Base-by-base conservation (phyloP, 2,329 filamentous ascomycete genomes). In the Cercospora janseana region DNA sequence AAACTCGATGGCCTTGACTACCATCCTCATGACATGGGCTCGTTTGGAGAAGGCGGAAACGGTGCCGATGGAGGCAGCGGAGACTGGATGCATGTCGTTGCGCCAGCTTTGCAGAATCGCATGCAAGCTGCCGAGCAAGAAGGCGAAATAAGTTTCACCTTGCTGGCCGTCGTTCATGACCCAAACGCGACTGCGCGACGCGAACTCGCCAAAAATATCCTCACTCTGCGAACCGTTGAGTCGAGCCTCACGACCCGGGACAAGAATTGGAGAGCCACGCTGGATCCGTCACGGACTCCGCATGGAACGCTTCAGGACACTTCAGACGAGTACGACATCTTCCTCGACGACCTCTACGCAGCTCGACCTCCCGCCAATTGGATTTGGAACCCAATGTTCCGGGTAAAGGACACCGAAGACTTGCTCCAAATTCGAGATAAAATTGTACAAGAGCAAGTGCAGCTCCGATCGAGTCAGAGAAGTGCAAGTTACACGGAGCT, bases 1-100 rank as follows among this genome's bases (percentile, higher is more conserved):
- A 88, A 91, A 66, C 81, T 97, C 4, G 92, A 97, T 68, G 92
- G 92, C 4, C 74, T 96, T 16, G 83, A 91, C 66, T 74, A 74
- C 32, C 81, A 83, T 56, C 92, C 89, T 3, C 78, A 82, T 26
- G 79, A 76, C 49, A 73, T 90, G 49, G 85, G 84, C 70, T 66
- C 24, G 13, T 56, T 57, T 46, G 45, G 37, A 64, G 52, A 53
- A 60, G 51, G 29, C 43, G 52, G 58, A 69, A 72, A 70, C 16
- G 59, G 67, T 40, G 48, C 53, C 9, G 71, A 77, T 63, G 70
- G 63, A 4, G 66, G 72, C 4, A 52, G 42, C 5, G 66, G 71
- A 4, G 76, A 85, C 60, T 95, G 90, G 90, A 75, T 88, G 3
- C 68, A 72, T 1, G 67, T 85, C 5, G 86, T 83, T 1, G 77